Conservation (phyloP, 2,329 filamentous ascomycete genomes). For the Alternaria ethzedia region DNA sequence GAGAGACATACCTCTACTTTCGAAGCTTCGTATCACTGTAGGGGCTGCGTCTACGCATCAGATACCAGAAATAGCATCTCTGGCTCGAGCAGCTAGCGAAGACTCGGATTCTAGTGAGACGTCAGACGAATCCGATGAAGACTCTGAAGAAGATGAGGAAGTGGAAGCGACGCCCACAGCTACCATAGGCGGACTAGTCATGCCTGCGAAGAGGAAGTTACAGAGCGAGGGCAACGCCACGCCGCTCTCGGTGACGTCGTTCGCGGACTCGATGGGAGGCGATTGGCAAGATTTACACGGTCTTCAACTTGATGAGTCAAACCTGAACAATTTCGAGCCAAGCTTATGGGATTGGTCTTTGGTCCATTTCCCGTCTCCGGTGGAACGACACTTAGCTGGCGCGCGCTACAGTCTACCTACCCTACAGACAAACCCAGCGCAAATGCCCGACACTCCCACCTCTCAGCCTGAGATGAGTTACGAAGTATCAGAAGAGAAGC, state of each 20-base stretch:
- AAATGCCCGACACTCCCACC: conserved; percentile 43
- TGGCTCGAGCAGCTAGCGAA: conserved; percentile 28
- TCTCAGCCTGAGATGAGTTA: conserved; percentile 38
- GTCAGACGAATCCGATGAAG: conserved; percentile 31
- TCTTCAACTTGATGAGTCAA: conserved; percentile 38
- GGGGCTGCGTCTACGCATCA: conserved; percentile 29
- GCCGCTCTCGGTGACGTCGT: conserved; percentile 43
- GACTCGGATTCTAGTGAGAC: conserved; percentile 36
- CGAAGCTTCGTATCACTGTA: conserved; percentile 39
- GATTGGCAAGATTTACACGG: conserved; percentile 34
- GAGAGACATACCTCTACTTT: conserved; percentile 37
- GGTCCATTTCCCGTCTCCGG: conserved; percentile 35
- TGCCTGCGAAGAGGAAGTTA: conserved; percentile 42
- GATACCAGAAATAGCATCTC: conserved; percentile 23
- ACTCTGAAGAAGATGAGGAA: conserved; percentile 28
- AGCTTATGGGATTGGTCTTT: conserved; percentile 48
- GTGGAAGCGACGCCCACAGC: conserved; percentile 16
- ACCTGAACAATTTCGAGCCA: conserved; percentile 39
- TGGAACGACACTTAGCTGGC: conserved; percentile 21
- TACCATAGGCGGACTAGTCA: conserved; percentile 23
- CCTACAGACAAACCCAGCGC: conserved; percentile 30
- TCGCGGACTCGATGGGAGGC: conserved; percentile 41
- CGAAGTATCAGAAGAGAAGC: conserved; percentile 37
- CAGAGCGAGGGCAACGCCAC: conserved; percentile 46
- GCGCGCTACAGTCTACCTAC: conserved; percentile 37